Conservation (phyloP, 352 stramenopile genomes). For the Bremia lactucae region DNA sequence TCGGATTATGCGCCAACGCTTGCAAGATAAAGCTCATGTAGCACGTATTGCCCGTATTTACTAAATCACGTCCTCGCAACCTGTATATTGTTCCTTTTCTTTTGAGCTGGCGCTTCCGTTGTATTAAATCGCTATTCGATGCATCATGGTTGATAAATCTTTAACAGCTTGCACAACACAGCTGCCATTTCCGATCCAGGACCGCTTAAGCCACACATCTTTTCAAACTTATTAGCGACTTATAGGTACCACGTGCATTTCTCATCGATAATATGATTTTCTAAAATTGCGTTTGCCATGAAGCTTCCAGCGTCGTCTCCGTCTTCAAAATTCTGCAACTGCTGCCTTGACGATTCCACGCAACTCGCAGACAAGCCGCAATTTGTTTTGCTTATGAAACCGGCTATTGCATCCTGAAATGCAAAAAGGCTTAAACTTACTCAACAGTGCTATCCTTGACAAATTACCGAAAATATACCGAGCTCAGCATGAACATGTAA, state of each 20-base stretch:
- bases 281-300: constrained; percentile 49
- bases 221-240: too few species aligned
- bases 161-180: constrained; percentile 50
- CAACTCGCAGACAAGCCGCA: constrained; percentile 47
- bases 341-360: constrained; percentile 18
- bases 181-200: constrained; percentile 29
- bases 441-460: too few species aligned
- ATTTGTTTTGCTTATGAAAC: constrained; percentile 19
- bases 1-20: constrained; percentile 51
- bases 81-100: constrained; percentile 8
- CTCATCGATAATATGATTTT: constrained; percentile 44
- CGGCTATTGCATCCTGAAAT: constrained; percentile 4
- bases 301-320: constrained; percentile 33
- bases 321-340: constrained; percentile 14
- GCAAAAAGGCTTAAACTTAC: too few species aligned
- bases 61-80: constrained; percentile 38
- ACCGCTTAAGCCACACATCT: constrained; percentile 24
- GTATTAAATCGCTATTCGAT: constrained; percentile 12
- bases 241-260: too few species aligned
- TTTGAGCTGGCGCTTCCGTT: constrained; percentile 11
- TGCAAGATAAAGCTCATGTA: constrained; percentile 80
- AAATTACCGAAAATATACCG: too few species aligned
- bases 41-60: constrained; percentile 83
- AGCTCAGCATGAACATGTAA: too few species aligned
- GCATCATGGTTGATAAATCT: constrained; percentile 51